Evolutionary conservation across 805 yeast species (phyloP), one percentile per base, ranked within the genome.

Genomic region (Saccharomycopsis guyanensis): DNA sequence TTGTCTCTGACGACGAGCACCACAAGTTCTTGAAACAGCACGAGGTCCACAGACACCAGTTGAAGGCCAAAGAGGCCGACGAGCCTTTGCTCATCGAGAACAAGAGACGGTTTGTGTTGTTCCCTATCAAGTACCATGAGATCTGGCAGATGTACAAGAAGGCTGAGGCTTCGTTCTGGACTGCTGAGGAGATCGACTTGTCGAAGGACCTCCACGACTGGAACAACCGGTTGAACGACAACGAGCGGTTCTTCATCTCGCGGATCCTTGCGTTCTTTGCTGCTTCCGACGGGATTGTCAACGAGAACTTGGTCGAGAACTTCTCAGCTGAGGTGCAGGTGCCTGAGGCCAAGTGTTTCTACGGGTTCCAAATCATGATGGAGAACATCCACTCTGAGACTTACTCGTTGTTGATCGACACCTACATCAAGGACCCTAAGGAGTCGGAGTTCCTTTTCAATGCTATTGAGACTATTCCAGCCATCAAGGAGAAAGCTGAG

Each of bases 121-220:
- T 89, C 79, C 98, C 98, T 56, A 87, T 91, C 70, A 84, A 86
- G 69, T 93, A 88, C 72, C 91, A 89, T 64, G 97, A 91, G 70
- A 86, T 91, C 65, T 91, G 97, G 97, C 96, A 91, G 68, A 89
- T 94, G 75, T 91, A 91, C 71, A 91, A 91, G 75, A 87, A 91
- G 70, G 97, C 97, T 43, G 98, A 93, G 74, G 98, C 98, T 13
- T 91, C 97, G 4, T 91, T 91, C 76, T 91, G 98, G 98, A 93
- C 97, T 35, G 97, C 97, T 40, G 98, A 91, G 72, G 98, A 93
- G 71, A 88, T 91, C 56, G 98, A 91, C 68, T 77, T 91, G 55
- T 81, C 94, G 46, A 93, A 91, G 73, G 98, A 91, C 66, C 62
- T 75, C 51, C 76, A 76, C 59, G 98, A 91, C 71, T 91, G 98